Conservation (phyloP, 441 rosid species). For the Syzygium syzygioides region DNA sequence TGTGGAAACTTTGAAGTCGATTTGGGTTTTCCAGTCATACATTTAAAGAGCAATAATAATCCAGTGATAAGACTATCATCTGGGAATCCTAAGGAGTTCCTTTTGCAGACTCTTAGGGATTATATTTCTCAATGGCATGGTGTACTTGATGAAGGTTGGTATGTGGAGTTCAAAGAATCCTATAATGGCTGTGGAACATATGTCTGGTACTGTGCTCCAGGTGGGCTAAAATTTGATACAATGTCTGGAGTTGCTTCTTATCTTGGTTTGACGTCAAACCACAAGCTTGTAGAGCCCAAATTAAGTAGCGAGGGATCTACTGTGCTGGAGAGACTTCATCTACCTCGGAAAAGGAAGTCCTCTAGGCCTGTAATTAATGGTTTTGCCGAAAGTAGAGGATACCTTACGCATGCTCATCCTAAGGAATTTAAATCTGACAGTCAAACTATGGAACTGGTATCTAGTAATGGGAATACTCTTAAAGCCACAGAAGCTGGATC, state of each 20-base stretch:
- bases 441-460: conserved; percentile 28
- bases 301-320: conserved; percentile 38
- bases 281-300: conserved; percentile 36
- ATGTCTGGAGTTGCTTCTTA: conserved; percentile 76
- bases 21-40: conserved; percentile 48
- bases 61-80: conserved; percentile 46
- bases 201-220: conserved; percentile 75
- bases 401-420: conserved; percentile 27
- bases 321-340: conserved; percentile 45
- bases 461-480: conserved; percentile 21
- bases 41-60: conserved; percentile 36
- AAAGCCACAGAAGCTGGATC: conserved; percentile 34
- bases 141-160: conserved; percentile 80
- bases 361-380: conserved; percentile 41
- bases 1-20: conserved; percentile 36
- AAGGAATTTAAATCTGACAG: conserved; percentile 36
- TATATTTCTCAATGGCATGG: conserved; percentile 80
- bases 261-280: conserved; percentile 60
- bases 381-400: conserved; percentile 45
- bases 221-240: conserved; percentile 75
- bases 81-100: conserved; percentile 57
- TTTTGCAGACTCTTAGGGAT: conserved; percentile 70
- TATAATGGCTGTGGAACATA: conserved; percentile 35
- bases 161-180: conserved; percentile 59
- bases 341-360: conserved; percentile 57